Evolutionary conservation across 257 asterid genomes (phyloP), one percentile per base, ranked within the genome.

Genomic region (Lavandula angustifolia): DNA sequence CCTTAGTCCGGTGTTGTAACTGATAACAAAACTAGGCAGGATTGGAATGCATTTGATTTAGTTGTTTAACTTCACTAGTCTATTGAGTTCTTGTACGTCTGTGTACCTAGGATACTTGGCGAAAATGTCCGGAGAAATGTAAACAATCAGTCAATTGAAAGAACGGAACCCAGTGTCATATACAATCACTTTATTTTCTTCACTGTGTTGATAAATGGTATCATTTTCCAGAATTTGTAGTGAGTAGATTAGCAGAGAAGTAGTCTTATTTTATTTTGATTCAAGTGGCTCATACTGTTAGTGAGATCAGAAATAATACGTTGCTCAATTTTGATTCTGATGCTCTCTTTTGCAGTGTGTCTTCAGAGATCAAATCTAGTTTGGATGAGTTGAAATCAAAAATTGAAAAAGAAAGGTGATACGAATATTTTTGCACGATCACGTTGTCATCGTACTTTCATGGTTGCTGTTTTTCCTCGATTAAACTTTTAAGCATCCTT

Each of bases 321-420:
- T 22, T 43, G 70, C 58, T 60, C 32, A 42, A 40, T 54, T 17
- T 14, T n/a, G n/a, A n/a, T n/a, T 29, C 44, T 53, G 54, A 41
- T 58, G 66, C 62, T 55, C 37, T 57, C 64, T 49, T 63, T 22
- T 60, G 50, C 88, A 92, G 97, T 72, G 95, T 87, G 63, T 78
- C 88, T 72, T 79, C 94, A 59, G 96, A 81, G 66, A 71, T 92
- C 74, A 90, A 84, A 69, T 68, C 92, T 50, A 79, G 70, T 75
- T 73, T 85, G 70, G 92, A 89, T 65, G 96, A 86, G 72, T 59
- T 92, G 84, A 92, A 78, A 71, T 56, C 81, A 22, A 89, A 85
- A 75, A 79, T 89, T 33, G 99, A 89, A 81, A 89, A 89, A 76
- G 99, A 92, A 64, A 92, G 96, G 97, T 92, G 81, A 81, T 66